These are phyloP conservation scores for Pythium aphanidermatum DNA, from an alignment of 352 stramenopile species.

Conservation along the genomic window DNA sequence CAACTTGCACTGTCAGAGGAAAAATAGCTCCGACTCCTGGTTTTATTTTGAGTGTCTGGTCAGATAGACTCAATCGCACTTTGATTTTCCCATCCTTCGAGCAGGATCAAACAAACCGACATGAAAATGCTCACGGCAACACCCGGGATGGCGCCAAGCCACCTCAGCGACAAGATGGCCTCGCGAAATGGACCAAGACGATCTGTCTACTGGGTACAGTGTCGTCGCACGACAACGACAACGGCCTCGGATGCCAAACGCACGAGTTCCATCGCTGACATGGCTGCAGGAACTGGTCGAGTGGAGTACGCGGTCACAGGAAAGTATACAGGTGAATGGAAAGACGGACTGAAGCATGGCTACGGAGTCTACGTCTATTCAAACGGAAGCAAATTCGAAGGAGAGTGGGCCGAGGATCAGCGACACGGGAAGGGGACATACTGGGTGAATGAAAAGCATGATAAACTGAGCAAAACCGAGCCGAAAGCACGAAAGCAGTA, in stretches of 20 bases:
- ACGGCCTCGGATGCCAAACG: constrained; percentile 11
- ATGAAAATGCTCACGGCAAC: constrained; percentile 8
- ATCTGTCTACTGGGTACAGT: constrained; percentile 82
- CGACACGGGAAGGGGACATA: constrained; percentile 78
- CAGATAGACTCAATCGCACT: no score
- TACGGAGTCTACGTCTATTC: constrained; percentile 86
- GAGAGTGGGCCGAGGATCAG: constrained; percentile 74
- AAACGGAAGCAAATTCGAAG: constrained; percentile 90
- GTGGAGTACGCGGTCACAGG: constrained; percentile 59
- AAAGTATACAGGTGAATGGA: constrained; percentile 93
- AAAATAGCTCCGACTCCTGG: neutral
- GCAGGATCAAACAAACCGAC: neutral
- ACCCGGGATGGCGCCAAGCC: constrained; percentile 27
- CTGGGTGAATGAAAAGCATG: constrained; percentile 72
- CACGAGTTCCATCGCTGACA: constrained; percentile 20
- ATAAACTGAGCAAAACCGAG: no score
- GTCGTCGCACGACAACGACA: constrained; percentile 14
- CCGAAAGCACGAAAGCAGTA: constrained; percentile 77
- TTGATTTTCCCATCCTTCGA: neutral
- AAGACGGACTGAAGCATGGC: constrained; percentile 90
- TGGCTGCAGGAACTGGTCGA: constrained; percentile 22
- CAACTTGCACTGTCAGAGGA: neutral
- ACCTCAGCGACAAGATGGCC: constrained; percentile 42
- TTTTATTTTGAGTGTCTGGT: no score
- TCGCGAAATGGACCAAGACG: constrained; percentile 56